Evolutionary conservation across 495 filamentous ascomycete genomes (phyloP).

Genomic region (Penicillium waksmanii): DNA sequence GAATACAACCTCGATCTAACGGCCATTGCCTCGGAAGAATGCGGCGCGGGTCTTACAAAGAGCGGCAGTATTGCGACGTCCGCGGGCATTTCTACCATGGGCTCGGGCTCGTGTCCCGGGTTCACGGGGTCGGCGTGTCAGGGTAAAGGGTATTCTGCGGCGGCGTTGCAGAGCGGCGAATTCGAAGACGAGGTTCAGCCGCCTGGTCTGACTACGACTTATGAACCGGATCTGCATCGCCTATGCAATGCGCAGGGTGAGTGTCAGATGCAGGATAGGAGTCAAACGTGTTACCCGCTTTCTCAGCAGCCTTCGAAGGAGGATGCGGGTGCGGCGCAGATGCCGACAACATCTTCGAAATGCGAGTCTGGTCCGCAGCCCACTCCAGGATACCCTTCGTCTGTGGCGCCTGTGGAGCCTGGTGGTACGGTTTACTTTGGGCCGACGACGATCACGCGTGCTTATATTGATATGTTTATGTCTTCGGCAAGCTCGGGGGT

Average conservation of each 20-base stretch:
- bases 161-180: background rate
- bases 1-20: slow-evolving; percentile 63
- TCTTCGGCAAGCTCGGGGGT: slow-evolving; percentile 49
- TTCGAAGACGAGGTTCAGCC: background rate
- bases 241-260: slow-evolving; percentile 28
- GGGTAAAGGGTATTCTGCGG: background rate
- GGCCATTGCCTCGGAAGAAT: slow-evolving; percentile 38
- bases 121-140: slow-evolving; percentile 13
- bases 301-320: background rate
- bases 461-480: slow-evolving; percentile 59
- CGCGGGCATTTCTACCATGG: slow-evolving; percentile 22
- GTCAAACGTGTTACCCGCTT: slow-evolving; percentile 16
- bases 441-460: slow-evolving; percentile 49
- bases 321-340: background rate
- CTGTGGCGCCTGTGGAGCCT: slow-evolving; percentile 25
- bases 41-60: slow-evolving; percentile 9
- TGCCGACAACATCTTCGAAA: background rate
- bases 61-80: slow-evolving; percentile 23
- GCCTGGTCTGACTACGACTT: background rate
- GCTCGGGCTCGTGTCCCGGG: slow-evolving; percentile 27
- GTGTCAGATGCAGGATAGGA: slow-evolving; percentile 27
- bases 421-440: slow-evolving; percentile 27
- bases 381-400: slow-evolving; percentile 6
- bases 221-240: slow-evolving; percentile 6
- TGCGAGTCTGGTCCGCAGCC: slow-evolving; percentile 10